Base-by-base conservation (phyloP, 1,284 basidiomycete species). In the Cryptococcus sp. region DNA sequence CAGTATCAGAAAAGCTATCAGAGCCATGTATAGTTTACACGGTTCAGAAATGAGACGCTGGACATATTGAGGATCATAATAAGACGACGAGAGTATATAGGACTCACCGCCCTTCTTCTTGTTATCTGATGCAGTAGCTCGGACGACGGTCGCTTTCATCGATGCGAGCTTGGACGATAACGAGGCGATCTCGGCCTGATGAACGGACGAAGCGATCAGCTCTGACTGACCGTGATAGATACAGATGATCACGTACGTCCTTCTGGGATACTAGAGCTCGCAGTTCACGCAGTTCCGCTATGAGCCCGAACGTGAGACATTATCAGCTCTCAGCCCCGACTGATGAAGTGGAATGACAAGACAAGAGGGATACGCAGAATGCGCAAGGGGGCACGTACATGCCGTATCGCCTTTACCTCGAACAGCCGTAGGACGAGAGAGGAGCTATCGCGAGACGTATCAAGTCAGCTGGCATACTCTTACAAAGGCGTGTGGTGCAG, bases 221-320 rank as follows among this genome's bases (percentile, higher is more conserved):
- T 45, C 2, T 16, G 7, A 16, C 42, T 4, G 4, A 44, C 42
- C 11, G 25, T 48, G 11, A 20, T 47, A 23, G 15, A 35, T 11
- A 17, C 5, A 16, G 13, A 22, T 22, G 13, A 23, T 39, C 7
- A 61, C 62, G 48, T 45, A 70, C 70, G 31, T 72, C 69, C 55
- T 68, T 72, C 53, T 67, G 59, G 11, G 62, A 47, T 3, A 72
- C 17, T 50, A 65, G 50, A 8, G 65, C 56, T 47, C 60, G 53
- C 0, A 71, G 57, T 15, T 51, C 56, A 11, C 61, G 55, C 6
- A 68, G 2, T 41, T 71, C 68, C 11, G 61, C 69, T 71, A 27
- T 38, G 20, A 27, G 39, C 16, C 38, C 39, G 17, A 41, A 8
- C 42, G 20, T 10, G 20, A n/a, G 46, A 38, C 39, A 52, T 47